Conservation (phyloP, 495 filamentous ascomycete genomes). For the Chaetomium cochliodes region DNA sequence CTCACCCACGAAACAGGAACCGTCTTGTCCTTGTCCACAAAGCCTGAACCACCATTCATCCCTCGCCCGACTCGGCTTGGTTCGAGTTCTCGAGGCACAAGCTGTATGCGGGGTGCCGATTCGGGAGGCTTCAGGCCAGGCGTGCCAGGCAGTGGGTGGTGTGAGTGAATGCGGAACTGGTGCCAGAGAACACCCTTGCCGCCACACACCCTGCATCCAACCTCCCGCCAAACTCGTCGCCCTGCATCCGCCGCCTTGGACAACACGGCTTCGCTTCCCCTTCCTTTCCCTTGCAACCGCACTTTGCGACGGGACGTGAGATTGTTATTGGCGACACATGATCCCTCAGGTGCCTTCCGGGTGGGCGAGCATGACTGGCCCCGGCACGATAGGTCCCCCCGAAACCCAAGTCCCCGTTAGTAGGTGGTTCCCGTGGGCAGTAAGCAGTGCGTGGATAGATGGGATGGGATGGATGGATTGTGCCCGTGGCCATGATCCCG, state of each 20-base stretch:
- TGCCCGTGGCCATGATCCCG: not conserved
- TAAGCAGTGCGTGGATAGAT: not conserved
- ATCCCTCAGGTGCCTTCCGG: not conserved
- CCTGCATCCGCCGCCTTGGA: constrained; percentile 1
- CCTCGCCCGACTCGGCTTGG: not conserved
- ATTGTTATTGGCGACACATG: constrained; percentile 4
- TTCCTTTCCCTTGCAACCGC: constrained; percentile 7
- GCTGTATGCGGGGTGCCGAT: constrained; percentile 17
- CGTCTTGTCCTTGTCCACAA: not conserved
- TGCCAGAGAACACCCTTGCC: not conserved
- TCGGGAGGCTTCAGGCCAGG: not conserved
- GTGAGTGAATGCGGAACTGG: not conserved
- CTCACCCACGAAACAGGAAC: no score
- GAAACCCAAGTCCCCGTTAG: no score
- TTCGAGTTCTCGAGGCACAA: not conserved
- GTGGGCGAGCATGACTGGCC: not conserved
- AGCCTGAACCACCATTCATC: not conserved
- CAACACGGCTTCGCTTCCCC: not conserved
- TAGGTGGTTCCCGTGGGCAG: no score
- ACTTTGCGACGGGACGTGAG: not conserved
- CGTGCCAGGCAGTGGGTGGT: not conserved
- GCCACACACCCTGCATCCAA: constrained; percentile 10
- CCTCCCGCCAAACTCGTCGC: constrained; percentile 7
- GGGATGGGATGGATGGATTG: no score
- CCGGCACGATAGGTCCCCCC: no score